These are phyloP conservation scores for Podila clonocystis DNA, from an alignment of 192 early-diverging fungal species.

Conservation along the genomic window DNA sequence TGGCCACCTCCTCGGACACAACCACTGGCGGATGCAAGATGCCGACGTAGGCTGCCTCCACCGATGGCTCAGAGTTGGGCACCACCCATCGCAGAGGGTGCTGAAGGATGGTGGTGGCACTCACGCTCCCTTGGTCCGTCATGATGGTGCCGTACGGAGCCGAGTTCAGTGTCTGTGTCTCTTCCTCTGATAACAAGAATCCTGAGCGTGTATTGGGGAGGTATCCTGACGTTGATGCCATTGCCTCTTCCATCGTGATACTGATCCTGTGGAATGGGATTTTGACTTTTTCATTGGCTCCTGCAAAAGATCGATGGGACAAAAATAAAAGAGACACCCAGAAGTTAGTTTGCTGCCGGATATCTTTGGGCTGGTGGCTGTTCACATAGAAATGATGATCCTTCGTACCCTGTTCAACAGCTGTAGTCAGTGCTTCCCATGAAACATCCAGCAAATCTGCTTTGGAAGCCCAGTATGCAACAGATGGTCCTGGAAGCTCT, in stretches of 20 bases:
- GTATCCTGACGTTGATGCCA: slow-evolving; percentile 16
- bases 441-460: slow-evolving; percentile 32
- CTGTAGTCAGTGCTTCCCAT: slow-evolving; percentile 26
- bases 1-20: slow-evolving; percentile 42
- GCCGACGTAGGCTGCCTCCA: slow-evolving; percentile 43
- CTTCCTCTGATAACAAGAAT: slow-evolving; percentile 29
- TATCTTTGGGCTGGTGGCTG: neutral
- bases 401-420: slow-evolving; percentile 45
- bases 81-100: slow-evolving; percentile 38
- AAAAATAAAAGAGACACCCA: neutral
- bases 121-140: slow-evolving; percentile 45
- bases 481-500: slow-evolving; percentile 40
- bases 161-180: slow-evolving; percentile 16
- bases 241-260: slow-evolving; percentile 45
- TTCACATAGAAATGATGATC: no score
- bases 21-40: slow-evolving; percentile 47
- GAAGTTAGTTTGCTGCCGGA: neutral
- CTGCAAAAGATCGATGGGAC: neutral
- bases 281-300: slow-evolving; percentile 44
- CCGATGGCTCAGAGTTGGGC: slow-evolving; percentile 14
- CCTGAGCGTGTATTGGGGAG: slow-evolving; percentile 21
- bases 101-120: slow-evolving; percentile 27
- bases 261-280: slow-evolving; percentile 40
- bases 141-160: slow-evolving; percentile 44
- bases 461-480: slow-evolving; percentile 51